These are phyloP conservation scores for Fusarium ramigenum DNA, from an alignment of 2,329 filamentous ascomycete species.

Conservation along the genomic window DNA sequence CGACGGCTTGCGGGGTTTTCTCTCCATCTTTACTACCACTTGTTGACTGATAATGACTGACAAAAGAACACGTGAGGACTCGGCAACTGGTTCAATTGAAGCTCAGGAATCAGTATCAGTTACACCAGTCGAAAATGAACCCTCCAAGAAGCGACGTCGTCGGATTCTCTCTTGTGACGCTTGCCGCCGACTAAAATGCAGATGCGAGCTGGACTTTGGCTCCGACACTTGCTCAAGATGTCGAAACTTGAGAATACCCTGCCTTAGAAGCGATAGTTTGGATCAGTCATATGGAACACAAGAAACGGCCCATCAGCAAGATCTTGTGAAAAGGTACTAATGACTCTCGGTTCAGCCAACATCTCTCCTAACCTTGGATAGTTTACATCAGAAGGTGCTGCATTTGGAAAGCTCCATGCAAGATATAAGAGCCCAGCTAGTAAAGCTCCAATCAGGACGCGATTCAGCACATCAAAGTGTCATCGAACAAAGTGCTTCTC, in stretches of 20 bases:
- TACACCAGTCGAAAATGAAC: not conserved
- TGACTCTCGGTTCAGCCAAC: not conserved
- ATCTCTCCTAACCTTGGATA: not conserved
- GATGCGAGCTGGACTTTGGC: constrained; percentile 27
- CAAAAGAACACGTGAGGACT: not conserved
- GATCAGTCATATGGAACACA: not conserved
- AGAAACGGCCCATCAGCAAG: not conserved
- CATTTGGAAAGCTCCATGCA: constrained; percentile 17
- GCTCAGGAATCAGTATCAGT: not conserved
- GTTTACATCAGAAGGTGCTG: constrained; percentile 23
- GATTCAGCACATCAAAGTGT: not conserved
- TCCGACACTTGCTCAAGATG: constrained; percentile 27
- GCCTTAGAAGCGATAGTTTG: constrained; percentile 13
- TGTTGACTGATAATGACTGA: not conserved
- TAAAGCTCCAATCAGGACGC: not conserved
- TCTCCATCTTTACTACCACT: not conserved
- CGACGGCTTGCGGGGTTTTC: constrained; percentile 20
- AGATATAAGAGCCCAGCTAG: constrained; percentile 9
- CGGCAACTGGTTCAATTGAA: not conserved
- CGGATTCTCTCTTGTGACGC: constrained; percentile 34
- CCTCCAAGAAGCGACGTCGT: constrained; percentile 20
- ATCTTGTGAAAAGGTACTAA: constrained; percentile 15
- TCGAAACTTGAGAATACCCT: constrained; percentile 23
- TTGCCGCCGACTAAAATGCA: constrained; percentile 33
- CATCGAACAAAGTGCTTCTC: not conserved